Evolutionary conservation across 371 early-diverging fungal genomes (phyloP).

Genomic region (Mortierella polycephala): DNA sequence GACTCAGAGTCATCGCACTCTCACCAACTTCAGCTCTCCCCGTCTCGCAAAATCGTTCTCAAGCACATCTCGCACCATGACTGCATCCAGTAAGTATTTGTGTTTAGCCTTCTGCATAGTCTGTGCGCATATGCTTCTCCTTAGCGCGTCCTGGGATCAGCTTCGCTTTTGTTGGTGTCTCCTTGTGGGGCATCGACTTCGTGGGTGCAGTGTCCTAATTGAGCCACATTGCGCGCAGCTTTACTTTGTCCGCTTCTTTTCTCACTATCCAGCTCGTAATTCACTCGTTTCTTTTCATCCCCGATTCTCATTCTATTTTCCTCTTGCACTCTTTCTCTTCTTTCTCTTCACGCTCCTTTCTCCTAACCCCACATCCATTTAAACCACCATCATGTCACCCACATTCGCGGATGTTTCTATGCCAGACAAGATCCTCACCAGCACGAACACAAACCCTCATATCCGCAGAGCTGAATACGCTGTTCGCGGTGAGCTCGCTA

Average conservation of each 20-base stretch:
- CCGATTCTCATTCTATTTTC: too few relatives aligned
- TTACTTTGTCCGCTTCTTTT: too few relatives aligned
- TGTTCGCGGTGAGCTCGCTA: slow-evolving; percentile 96
- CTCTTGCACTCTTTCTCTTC: too few relatives aligned
- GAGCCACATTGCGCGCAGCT: too few relatives aligned
- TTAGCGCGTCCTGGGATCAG: too few relatives aligned
- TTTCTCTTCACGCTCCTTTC: background rate
- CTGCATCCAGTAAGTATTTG: slow-evolving; percentile 14
- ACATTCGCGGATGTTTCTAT: too few relatives aligned
- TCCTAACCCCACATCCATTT: background rate
- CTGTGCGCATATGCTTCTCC: too few relatives aligned
- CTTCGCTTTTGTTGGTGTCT: too few relatives aligned
- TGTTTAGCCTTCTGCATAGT: background rate
- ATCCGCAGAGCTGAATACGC: slow-evolving; percentile 91
- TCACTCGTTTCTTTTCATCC: too few relatives aligned
- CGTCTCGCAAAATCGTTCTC: slow-evolving; percentile 25
- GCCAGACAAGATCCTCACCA: slow-evolving; percentile 67
- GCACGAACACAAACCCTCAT: slow-evolving; percentile 79
- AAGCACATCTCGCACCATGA: slow-evolving; percentile 39
- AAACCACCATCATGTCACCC: background rate
- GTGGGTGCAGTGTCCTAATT: too few relatives aligned
- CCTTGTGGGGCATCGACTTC: too few relatives aligned
- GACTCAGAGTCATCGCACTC: slow-evolving; percentile 7
- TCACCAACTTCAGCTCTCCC: slow-evolving; percentile 4
- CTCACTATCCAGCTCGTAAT: too few relatives aligned